A percentile compares a stretch with the other conserved stretches of the same genome.
These are phyloP conservation scores for Borovskyia barvae DNA, from an alignment of 208 protist species.

Conservation along the genomic window DNA sequence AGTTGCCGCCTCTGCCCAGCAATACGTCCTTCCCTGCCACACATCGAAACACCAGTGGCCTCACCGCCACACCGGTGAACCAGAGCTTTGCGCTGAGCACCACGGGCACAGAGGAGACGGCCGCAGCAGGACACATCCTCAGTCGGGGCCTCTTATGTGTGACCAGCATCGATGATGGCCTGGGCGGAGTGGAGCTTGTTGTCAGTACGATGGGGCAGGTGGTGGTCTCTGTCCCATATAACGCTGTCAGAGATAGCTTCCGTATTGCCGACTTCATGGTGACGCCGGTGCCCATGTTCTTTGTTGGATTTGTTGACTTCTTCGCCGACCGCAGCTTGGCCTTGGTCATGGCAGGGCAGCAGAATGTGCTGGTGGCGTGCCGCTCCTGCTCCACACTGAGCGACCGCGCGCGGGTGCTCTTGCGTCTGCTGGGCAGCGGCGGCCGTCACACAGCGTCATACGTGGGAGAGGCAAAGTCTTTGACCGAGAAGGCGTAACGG, in stretches of 20 bases:
- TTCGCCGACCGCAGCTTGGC: constrained; percentile 55
- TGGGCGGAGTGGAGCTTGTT: constrained; percentile 43
- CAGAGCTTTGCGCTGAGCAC: constrained; percentile 8
- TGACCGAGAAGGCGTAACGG: too few species aligned
- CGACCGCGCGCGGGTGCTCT: constrained; percentile 37
- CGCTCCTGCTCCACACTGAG: constrained; percentile 36
- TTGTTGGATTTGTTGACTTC: constrained; percentile 72
- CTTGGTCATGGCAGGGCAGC: constrained; percentile 68
- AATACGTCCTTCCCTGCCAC: constrained; percentile 6
- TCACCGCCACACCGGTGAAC: constrained; percentile 19
- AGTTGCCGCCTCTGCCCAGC: not conserved
- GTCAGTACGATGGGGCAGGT: constrained; percentile 80
- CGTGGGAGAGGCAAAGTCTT: too few species aligned
- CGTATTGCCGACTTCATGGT: constrained; percentile 62
- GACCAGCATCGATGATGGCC: constrained; percentile 20
- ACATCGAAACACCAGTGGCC: constrained; percentile 10
- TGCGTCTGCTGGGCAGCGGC: constrained; percentile 67
- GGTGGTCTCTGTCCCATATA: constrained; percentile 66
- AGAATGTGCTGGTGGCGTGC: constrained; percentile 66
- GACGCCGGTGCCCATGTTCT: constrained; percentile 72
- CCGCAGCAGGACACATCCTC: constrained; percentile 57
- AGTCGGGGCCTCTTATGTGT: constrained; percentile 68
- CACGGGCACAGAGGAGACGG: constrained; percentile 2
- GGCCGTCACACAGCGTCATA: too few species aligned
- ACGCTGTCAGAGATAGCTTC: constrained; percentile 40